Percentiles rank a stretch among this genome's conserved stretches.
Conservation (phyloP, 495 filamentous ascomycete species). For the Rhypophila decipiens region DNA sequence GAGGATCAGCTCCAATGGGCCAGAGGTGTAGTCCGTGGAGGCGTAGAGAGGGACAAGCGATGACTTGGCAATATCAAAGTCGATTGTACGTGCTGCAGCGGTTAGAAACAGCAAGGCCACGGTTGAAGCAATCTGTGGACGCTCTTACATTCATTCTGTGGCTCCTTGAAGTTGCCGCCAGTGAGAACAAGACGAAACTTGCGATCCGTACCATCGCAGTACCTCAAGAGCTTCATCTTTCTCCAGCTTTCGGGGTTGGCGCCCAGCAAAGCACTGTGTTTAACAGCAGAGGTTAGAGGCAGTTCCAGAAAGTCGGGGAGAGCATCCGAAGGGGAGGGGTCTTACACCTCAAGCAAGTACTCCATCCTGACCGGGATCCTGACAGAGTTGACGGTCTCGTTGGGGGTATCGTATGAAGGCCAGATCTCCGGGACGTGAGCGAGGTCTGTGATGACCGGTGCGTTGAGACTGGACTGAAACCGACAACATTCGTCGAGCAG, state of each 20-base stretch:
- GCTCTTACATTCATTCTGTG: no score
- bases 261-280: no score
- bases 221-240: slow-evolving; percentile 2
- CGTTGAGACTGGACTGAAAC: neutral
- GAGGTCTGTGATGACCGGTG: neutral
- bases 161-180: neutral
- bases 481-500: slow-evolving; percentile 1
- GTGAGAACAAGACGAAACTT: slow-evolving; percentile 6
- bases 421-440: neutral
- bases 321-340: neutral
- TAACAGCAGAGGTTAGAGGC: no score
- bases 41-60: slow-evolving; percentile 5
- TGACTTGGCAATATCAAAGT: slow-evolving; percentile 5
- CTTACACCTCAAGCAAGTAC: neutral
- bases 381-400: slow-evolving; percentile 2
- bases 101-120: no score
- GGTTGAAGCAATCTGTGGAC: no score
- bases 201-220: neutral
- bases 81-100: neutral
- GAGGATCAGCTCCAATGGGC: slow-evolving; percentile 3
- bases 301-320: no score
- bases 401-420: no score
- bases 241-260: neutral
- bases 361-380: neutral
- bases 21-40: neutral